Percentiles rank a stretch among this genome's conserved stretches.
These are phyloP conservation scores for Rhodotorula mucilaginosa DNA, from an alignment of 1,284 basidiomycete species.

Conservation along the genomic window DNA sequence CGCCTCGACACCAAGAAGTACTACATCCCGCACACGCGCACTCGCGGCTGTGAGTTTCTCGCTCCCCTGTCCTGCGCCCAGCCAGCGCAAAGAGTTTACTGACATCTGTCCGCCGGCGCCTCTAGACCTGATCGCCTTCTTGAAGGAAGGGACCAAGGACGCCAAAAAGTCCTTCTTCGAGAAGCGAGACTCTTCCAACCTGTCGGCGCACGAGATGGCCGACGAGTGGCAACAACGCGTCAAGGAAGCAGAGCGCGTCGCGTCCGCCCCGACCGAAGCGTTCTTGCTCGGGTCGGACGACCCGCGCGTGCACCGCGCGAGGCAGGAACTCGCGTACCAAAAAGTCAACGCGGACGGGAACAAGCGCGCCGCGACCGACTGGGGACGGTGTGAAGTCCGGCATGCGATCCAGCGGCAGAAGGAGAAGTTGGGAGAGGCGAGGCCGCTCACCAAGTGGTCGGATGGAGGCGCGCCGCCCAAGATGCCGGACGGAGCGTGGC, in stretches of 20 bases:
- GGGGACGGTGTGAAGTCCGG: constrained; percentile 86
- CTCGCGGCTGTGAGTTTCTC: constrained; percentile 62
- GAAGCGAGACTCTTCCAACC: background rate
- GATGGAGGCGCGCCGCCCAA: constrained; percentile 88
- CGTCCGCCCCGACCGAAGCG: constrained; percentile 83
- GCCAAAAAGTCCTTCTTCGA: constrained; percentile 30
- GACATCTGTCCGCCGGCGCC: background rate
- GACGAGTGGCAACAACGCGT: constrained; percentile 70
- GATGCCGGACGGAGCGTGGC: constrained; percentile 86
- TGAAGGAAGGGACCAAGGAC: constrained; percentile 49
- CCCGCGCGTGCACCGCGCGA: constrained; percentile 80
- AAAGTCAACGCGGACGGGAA: constrained; percentile 54
- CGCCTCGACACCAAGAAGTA: constrained; percentile 87
- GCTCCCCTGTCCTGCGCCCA: background rate
- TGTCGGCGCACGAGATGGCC: constrained; percentile 56
- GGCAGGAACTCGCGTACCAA: constrained; percentile 72
- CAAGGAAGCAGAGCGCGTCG: constrained; percentile 69
- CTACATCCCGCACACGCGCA: constrained; percentile 92
- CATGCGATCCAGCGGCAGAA: constrained; percentile 84
- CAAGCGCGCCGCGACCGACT: constrained; percentile 60
- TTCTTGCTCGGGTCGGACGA: constrained; percentile 89
- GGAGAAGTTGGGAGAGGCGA: constrained; percentile 74
- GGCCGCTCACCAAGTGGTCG: constrained; percentile 89
- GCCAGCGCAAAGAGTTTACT: too few relatives aligned
- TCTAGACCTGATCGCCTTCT: constrained; percentile 67